Evolutionary conservation across 2,329 filamentous ascomycete species (phyloP), one percentile per base, ranked within the genome.

Genomic region (Fusarium ambrosium): DNA sequence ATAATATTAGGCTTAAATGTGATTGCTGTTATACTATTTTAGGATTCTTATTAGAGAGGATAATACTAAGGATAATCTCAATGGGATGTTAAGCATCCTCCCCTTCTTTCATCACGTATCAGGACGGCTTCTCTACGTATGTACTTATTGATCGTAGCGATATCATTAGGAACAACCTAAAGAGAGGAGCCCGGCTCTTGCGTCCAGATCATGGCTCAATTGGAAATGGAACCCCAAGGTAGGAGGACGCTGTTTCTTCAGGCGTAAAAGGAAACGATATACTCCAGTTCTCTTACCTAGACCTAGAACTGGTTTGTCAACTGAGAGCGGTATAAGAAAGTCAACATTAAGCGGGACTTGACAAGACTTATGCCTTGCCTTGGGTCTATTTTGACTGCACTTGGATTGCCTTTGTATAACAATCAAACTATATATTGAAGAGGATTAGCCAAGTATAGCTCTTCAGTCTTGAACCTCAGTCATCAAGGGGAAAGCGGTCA

Each of bases 401-500:
- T 11, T 32, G 13, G 48, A 53, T 32, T 45, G 6, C 7, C 2
- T 45, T 45, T 53, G 27, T 2, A 32, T 32, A 32, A 7, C 9
- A 29, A 16, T 7, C 5, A 1, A 29, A 29, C 24, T 3, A 41
- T 3, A n/a, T n/a, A 2, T 41, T 18, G 36, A 41, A 27, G 24
- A 37, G 4, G 4, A 10, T 13, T 34, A 4, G 22, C 22, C 2
- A 27, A 45, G 6, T 14, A 20, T 13, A 53, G 18, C 4, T 22
- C 11, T 29, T 18, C 4, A 9, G 4, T 27, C 20, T 29, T 37
- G 11, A 29, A 48, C 20, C 45, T 72, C 43, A 60, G 48, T 82
- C 69, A 75, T 93, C 92, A 72, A 90, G 58, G 1, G 90, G 85
- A 77, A 92, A 94, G 4, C 92, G 86, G 70, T 90, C 87, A 37